Percentiles rank a stretch among this genome's conserved stretches.
These are phyloP conservation scores for Sporisorium exsertum DNA, from an alignment of 1,284 basidiomycete species.

Conservation along the genomic window DNA sequence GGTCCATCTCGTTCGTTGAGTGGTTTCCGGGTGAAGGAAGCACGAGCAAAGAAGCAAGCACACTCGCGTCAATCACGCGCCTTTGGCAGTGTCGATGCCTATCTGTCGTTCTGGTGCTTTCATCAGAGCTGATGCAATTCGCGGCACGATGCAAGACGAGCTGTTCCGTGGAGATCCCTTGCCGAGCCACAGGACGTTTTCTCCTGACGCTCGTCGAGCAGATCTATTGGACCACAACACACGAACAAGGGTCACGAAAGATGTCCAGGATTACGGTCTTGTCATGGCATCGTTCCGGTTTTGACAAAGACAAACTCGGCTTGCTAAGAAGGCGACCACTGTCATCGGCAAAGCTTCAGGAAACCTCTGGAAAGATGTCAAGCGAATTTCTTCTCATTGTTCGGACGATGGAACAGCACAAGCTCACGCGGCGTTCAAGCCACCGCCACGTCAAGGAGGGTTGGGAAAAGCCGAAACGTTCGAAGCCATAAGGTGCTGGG, in stretches of 20 bases:
- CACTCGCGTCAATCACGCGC: background rate
- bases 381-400: background rate
- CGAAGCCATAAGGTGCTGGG: no score
- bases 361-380: background rate
- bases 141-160: background rate
- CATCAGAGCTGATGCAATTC: background rate
- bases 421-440: background rate
- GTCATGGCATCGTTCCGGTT: background rate
- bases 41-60: background rate
- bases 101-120: background rate
- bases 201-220: no score
- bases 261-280: no score
- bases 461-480: no score
- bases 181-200: no score
- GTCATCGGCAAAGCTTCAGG: background rate
- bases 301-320: background rate
- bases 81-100: background rate
- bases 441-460: no score
- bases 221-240: no score
- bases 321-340: background rate
- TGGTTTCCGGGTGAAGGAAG: background rate
- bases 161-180: no score
- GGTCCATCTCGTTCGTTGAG: background rate
- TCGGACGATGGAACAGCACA: no score
- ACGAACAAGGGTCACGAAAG: no score